Base-by-base conservation (phyloP, 495 filamentous ascomycete genomes). In the Beverwykella pulmonaria region DNA sequence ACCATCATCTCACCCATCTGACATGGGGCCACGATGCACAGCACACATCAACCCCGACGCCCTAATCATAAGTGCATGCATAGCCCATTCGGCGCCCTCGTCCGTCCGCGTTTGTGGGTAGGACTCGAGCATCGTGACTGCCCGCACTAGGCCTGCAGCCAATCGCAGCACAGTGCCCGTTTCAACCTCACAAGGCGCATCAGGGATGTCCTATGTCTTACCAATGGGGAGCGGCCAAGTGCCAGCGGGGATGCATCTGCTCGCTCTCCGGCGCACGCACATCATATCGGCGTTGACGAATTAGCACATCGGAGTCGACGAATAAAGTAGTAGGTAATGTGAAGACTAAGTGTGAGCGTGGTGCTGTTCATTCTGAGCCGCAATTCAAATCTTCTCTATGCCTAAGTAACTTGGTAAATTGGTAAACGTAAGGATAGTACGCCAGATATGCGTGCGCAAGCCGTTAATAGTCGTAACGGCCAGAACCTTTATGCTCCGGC, bases 391-490 rank as follows among this genome's bases (percentile, higher is more conserved):
- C 30, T 34, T n/a, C n/a, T 34, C 30, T 12, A 34, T 34, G 30
- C 30, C 30, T 34, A 12, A n/a, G n/a, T n/a, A n/a, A n/a, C n/a
- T n/a, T n/a, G n/a, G n/a, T n/a, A n/a, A 34, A 34, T 12, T 34
- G 32, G 52, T 54, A 30, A 26, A 52, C 29, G 29, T 12, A 32
- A 54, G 17, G 52, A 54, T 22, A 53, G 52, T 54, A 32, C 52
- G 52, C 52, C 52, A 29, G 52, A 54, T 27, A 54, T 54, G 52
- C 52, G 52, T 54, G 32, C 27, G 25, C 22, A 25, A 15, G 27
- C 27, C 52, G 26, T 54, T 26, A 15, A 36, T 17, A 19, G 25
- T 57, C 29, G 34, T 57, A 2, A 25, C 6, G 32, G 19, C n/a
- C 54, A 30, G 34, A 49, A 22, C 46, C 19, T 20, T 26, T 26